Percentiles rank a stretch among this genome's conserved stretches.
Evolutionary conservation across 2,329 filamentous ascomycete species (phyloP).

Genomic region (Fusarium acutatum): DNA sequence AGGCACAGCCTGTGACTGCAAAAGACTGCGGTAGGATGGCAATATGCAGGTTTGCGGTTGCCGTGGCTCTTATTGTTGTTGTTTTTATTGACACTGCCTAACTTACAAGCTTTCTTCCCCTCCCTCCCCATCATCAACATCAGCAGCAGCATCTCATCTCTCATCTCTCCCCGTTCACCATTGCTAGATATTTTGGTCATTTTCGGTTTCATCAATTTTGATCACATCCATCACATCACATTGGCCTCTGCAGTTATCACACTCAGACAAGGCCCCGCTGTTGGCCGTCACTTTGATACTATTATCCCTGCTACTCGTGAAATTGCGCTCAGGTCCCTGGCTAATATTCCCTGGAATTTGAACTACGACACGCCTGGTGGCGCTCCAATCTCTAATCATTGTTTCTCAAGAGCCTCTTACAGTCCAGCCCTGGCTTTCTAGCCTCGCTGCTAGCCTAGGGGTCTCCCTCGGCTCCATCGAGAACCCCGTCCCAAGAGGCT

Average conservation of each 20-base stretch:
- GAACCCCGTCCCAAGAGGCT: background rate
- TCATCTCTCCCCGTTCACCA: conserved; percentile 8
- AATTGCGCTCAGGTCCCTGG: conserved; percentile 37
- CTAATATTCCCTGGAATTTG: conserved; percentile 25
- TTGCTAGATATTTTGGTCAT: conserved; percentile 30
- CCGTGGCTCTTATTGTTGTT: conserved; percentile 29
- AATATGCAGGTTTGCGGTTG: conserved; percentile 23
- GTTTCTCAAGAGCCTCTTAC: conserved; percentile 23
- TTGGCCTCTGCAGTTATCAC: background rate
- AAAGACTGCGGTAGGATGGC: background rate
- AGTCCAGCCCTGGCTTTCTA: conserved; percentile 14
- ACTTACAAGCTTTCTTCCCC: background rate
- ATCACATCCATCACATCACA: conserved; percentile 15
- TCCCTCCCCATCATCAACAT: conserved; percentile 16
- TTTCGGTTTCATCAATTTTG: conserved; percentile 21
- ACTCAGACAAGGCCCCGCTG: conserved; percentile 33
- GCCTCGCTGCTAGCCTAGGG: conserved; percentile 9
- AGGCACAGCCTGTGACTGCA: background rate
- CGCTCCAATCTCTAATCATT: conserved; percentile 28
- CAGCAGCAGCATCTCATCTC: background rate
- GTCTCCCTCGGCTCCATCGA: conserved; percentile 17
- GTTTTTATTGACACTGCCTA: conserved; percentile 19
- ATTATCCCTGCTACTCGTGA: conserved; percentile 37
- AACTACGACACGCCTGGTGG: conserved; percentile 26
- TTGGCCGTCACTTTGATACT: conserved; percentile 29